Evolutionary conservation across 306 rosid species (phyloP), one percentile per base, ranked within the genome.

Genomic region (Senna tora): DNA sequence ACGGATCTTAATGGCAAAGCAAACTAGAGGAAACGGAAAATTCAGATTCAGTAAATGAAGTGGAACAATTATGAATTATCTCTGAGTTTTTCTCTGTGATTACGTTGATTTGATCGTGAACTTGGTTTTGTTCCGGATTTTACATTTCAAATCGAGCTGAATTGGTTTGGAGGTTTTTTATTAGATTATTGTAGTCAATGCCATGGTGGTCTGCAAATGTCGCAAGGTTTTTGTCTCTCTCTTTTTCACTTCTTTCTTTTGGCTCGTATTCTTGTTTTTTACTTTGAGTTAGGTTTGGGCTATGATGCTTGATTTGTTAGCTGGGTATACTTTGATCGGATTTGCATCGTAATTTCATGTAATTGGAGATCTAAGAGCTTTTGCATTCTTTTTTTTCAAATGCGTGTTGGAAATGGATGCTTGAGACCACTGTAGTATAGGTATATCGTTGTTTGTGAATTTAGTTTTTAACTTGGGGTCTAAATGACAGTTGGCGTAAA

Each of bases 201-300:
- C 89, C 84, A 94, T 94, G 99, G 99, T 94, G 87, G 99, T 94
- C 90, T 94, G 99, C 93, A 94, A 91, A 88, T 94, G 99, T 89
- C 97, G 97, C 82, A 94, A 94, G 96, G 99, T 94, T 60, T 60
- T 69, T 4, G 19, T 34, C 32, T 17, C 43, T 43, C 65, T 65
- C 78, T 69, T 66, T 39, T 17, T 61, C 58, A 17, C 12, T n/a
- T 0, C 11, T 56, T 41, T 21, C 9, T 20, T 63, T 42, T 39
- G 3, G 42, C 7, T 58, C 17, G 54, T 46, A 19, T 75, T n/a
- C 13, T 34, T 39, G 54, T 32, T 59, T 54, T 54, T 67, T 39
- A 16, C 59, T 69, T 66, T 71, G 33, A 58, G 67, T 79, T 76
- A 67, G 4, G 36, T 73, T 81, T 32, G 36, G 38, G 19, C 41